Conservation (phyloP, 495 filamentous ascomycete genomes). For the Lindgomyces ingoldianus region DNA sequence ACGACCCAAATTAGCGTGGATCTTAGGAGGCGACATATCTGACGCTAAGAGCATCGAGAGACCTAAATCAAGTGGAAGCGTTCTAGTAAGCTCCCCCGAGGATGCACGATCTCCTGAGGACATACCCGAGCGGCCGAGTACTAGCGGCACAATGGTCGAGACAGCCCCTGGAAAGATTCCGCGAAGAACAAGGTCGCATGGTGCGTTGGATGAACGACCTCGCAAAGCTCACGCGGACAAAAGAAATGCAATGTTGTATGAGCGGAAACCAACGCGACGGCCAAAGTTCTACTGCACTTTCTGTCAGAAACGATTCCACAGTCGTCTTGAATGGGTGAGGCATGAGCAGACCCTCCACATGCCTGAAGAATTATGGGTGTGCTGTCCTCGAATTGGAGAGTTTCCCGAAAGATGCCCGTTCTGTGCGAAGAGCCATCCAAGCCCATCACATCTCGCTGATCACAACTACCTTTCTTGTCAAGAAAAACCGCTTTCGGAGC, state of each 20-base stretch:
- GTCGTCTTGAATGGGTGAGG: conserved; percentile 21
- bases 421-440: conserved; percentile 27
- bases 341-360: conserved; percentile 28
- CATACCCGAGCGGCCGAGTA: conserved; percentile 8
- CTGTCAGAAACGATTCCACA: conserved; percentile 28
- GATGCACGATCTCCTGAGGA: background rate
- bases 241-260: background rate
- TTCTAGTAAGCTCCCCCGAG: conserved; percentile 1
- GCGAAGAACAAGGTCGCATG: conserved; percentile 14
- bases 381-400: conserved; percentile 27
- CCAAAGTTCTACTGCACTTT: conserved; percentile 31
- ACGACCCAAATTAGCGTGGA: conserved; percentile 30
- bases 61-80: conserved; percentile 27
- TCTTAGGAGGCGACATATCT: conserved; percentile 17
- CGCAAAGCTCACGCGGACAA: background rate
- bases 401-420: conserved; percentile 28
- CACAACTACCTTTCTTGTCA: conserved; percentile 36
- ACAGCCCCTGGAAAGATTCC: background rate
- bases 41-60: conserved; percentile 28
- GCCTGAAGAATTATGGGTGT: conserved; percentile 30
- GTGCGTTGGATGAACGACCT: conserved; percentile 11
- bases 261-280: conserved; percentile 14
- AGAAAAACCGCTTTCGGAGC: conserved; percentile 31
- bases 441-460: conserved; percentile 30
- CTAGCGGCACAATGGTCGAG: conserved; percentile 4